Percentiles rank a stretch among this genome's conserved stretches.
These are phyloP conservation scores for Hypoxylon rubiginosum DNA, from an alignment of 2,329 filamentous ascomycete genomes.

Conservation along the genomic window DNA sequence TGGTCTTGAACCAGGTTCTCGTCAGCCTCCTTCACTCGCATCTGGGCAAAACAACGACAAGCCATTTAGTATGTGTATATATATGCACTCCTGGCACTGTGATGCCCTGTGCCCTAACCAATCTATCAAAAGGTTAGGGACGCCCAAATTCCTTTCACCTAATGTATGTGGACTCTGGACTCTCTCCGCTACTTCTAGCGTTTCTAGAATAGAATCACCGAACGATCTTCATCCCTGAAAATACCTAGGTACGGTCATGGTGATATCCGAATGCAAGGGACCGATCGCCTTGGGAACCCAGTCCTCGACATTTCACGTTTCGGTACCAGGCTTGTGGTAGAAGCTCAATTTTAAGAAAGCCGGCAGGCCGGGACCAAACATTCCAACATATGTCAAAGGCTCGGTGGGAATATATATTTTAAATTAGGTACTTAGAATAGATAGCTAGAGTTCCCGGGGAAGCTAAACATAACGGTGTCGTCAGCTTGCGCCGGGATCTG, in stretches of 20 bases:
- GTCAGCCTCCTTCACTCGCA: slow-evolving; percentile 15
- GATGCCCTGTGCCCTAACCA: slow-evolving; percentile 24
- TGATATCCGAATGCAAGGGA: slow-evolving; percentile 27
- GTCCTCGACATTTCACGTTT: slow-evolving; percentile 23
- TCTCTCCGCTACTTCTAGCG: slow-evolving; percentile 39
- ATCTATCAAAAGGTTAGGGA: slow-evolving; percentile 23
- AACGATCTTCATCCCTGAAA: slow-evolving; percentile 18
- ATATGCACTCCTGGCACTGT: not conserved
- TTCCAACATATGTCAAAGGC: not conserved
- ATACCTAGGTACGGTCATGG: slow-evolving; percentile 19
- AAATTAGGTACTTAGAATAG: too few relatives aligned
- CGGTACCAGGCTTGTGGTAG: slow-evolving; percentile 6
- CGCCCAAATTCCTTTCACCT: slow-evolving; percentile 13
- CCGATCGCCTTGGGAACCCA: slow-evolving; percentile 18
- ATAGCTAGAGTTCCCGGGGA: not conserved
- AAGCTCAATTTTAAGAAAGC: not conserved
- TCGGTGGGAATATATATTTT: not conserved
- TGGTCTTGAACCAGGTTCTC: slow-evolving; percentile 11
- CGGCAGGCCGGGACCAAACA: not conserved
- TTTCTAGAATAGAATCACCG: slow-evolving; percentile 38
- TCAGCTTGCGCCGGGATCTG: not conserved
- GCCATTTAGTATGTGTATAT: not conserved
- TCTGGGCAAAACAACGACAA: slow-evolving; percentile 9
- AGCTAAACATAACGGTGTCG: not conserved
- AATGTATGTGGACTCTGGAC: not conserved